Percentiles rank a stretch among this genome's conserved stretches.
Conservation (phyloP, 805 yeast species). For the Lachancea meyersii region DNA sequence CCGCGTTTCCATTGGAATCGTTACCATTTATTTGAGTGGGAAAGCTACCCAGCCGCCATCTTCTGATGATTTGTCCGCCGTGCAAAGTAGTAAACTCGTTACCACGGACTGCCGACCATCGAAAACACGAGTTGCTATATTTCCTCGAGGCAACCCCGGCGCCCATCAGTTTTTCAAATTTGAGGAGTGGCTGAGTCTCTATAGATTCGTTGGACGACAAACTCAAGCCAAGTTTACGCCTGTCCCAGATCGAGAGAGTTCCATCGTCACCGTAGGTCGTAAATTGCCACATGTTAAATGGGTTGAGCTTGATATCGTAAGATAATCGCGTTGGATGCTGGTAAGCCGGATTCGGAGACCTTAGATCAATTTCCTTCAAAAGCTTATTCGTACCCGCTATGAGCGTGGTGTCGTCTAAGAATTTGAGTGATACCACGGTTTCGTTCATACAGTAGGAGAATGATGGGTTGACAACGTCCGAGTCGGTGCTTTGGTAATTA, state of each 20-base stretch:
- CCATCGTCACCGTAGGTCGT: constrained; percentile 81
- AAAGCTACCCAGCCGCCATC: constrained; percentile 70
- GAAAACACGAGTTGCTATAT: constrained; percentile 56
- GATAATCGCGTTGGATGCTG: constrained; percentile 75
- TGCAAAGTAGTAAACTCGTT: constrained; percentile 78
- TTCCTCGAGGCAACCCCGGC: constrained; percentile 51
- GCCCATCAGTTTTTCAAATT: constrained; percentile 55
- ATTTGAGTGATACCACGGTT: constrained; percentile 60
- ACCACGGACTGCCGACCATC: constrained; percentile 56
- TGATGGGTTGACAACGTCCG: constrained; percentile 48
- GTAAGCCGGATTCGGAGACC: constrained; percentile 56
- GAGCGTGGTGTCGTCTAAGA: constrained; percentile 55
- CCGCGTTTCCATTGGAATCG: constrained; percentile 10
- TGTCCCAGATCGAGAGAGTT: constrained; percentile 75
- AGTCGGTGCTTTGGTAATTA: constrained; percentile 49
- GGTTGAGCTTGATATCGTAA: constrained; percentile 61
- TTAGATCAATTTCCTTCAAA: constrained; percentile 68
- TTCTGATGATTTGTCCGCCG: constrained; percentile 66
- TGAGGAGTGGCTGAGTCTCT: constrained; percentile 50
- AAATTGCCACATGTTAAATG: constrained; percentile 58
- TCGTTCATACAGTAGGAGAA: constrained; percentile 65
- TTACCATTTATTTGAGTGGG: constrained; percentile 30
- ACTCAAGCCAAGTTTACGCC: constrained; percentile 47
- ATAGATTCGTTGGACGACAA: constrained; percentile 21
- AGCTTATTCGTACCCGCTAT: constrained; percentile 73